Conservation (phyloP, 495 filamentous ascomycete genomes). For the Filosporella fistucella region DNA sequence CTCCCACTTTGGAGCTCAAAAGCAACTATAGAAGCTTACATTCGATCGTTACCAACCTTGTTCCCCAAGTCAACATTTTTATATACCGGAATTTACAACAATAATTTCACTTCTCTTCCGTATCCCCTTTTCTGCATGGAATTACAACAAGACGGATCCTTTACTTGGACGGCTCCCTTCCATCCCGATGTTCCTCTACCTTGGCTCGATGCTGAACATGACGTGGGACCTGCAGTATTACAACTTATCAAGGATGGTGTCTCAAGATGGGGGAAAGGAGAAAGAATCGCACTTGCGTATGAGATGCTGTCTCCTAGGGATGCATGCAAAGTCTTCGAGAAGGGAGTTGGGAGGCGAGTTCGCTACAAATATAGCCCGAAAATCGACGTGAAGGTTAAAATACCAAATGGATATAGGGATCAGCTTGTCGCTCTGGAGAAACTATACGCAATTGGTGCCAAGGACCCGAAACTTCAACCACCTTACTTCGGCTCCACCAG, state of each 20-base stretch:
- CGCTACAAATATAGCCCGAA: slow-evolving; percentile 64
- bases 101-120: slow-evolving; percentile 92
- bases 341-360: slow-evolving; percentile 72
- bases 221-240: slow-evolving; percentile 88
- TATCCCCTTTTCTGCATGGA: slow-evolving; percentile 96
- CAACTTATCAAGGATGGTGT: slow-evolving; percentile 95
- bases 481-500: slow-evolving; percentile 49
- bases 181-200: slow-evolving; percentile 81
- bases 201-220: slow-evolving; percentile 98
- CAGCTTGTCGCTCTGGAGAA: slow-evolving; percentile 73
- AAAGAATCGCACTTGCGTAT: slow-evolving; percentile 77
- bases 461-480: slow-evolving; percentile 47
- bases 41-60: slow-evolving; percentile 69
- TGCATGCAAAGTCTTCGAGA: slow-evolving; percentile 74
- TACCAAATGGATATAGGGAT: slow-evolving; percentile 84
- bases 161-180: slow-evolving; percentile 93
- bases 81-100: slow-evolving; percentile 97
- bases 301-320: slow-evolving; percentile 80
- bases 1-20: slow-evolving; percentile 91
- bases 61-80: slow-evolving; percentile 60
- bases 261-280: slow-evolving; percentile 69
- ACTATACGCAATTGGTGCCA: slow-evolving; percentile 53
- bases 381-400: slow-evolving; percentile 79
- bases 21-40: slow-evolving; percentile 85
- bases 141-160: slow-evolving; percentile 73